Percentiles rank a stretch among this genome's conserved stretches.
Conservation (phyloP, 495 filamentous ascomycete genomes). For the Talaromyces adpressus region DNA sequence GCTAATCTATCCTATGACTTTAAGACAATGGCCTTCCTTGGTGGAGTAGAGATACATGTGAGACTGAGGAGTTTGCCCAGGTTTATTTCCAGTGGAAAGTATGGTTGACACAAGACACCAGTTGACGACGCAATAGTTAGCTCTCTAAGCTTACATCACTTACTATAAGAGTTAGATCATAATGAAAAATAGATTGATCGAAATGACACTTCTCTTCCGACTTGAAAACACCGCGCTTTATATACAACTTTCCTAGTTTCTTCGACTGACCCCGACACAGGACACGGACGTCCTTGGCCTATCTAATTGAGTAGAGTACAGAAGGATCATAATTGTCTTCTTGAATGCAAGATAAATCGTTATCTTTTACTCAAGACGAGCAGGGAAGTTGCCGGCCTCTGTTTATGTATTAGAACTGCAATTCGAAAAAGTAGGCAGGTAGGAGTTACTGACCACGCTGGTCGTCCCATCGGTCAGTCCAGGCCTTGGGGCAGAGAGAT, state of each 20-base stretch:
- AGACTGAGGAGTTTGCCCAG: too few relatives aligned
- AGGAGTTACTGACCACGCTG: constrained; percentile 72
- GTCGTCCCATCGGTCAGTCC: constrained; percentile 94
- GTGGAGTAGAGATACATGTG: too few relatives aligned
- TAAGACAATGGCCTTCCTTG: too few relatives aligned
- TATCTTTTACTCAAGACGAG: constrained; percentile 37
- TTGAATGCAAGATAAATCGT: constrained; percentile 21
- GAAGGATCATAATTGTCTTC: constrained; percentile 25
- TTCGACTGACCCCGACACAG: constrained; percentile 2
- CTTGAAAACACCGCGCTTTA: not conserved
- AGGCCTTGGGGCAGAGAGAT: constrained; percentile 92
- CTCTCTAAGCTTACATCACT: too few relatives aligned
- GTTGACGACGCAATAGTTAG: too few relatives aligned
- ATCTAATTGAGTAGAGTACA: constrained; percentile 11
- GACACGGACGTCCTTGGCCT: not conserved
- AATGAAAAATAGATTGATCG: not conserved
- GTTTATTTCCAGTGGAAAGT: too few relatives aligned
- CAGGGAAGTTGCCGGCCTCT: constrained; percentile 92
- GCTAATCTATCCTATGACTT: not conserved
- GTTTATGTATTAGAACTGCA: constrained; percentile 10
- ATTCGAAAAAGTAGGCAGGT: not conserved
- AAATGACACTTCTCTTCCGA: constrained; percentile 1
- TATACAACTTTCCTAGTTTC: constrained; percentile 9
- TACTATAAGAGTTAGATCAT: not conserved
- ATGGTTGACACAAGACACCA: too few relatives aligned